Evolutionary conservation across 2,329 filamentous ascomycete genomes (phyloP).

Genomic region (Curvularia lunata): DNA sequence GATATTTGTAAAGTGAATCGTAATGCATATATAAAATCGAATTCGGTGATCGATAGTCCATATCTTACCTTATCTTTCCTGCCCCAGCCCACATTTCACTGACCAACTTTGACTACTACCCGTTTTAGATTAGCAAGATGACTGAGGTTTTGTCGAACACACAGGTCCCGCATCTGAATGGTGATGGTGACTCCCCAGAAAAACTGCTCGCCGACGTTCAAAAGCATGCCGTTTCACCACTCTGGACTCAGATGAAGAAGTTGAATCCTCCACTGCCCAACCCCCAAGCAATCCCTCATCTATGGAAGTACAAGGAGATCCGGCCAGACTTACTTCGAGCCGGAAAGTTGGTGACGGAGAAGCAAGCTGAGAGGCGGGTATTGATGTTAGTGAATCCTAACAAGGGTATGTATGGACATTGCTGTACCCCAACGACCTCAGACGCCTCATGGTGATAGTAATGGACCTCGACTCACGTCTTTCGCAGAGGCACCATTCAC

Average conservation of each 20-base stretch:
- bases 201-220: background rate
- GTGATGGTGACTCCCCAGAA: background rate
- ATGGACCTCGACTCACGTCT: background rate
- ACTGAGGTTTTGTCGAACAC: background rate
- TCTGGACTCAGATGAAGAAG: conserved; percentile 17
- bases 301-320: conserved; percentile 15
- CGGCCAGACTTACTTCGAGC: conserved; percentile 44
- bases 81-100: background rate
- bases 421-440: background rate
- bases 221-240: conserved; percentile 8
- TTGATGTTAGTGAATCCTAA: conserved; percentile 51
- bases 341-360: conserved; percentile 46
- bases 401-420: background rate
- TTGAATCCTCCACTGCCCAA: conserved; percentile 18
- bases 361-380: conserved; percentile 50
- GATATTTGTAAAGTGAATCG: background rate
- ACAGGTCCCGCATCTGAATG: background rate
- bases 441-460: background rate
- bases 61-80: background rate
- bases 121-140: background rate
- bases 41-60: background rate
- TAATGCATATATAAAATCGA: background rate
- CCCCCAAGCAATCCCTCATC: conserved; percentile 8
- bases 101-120: background rate
- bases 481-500: conserved; percentile 59